These are phyloP conservation scores for Colletotrichum sidae DNA, from an alignment of 2,329 filamentous ascomycete genomes.

Conservation along the genomic window DNA sequence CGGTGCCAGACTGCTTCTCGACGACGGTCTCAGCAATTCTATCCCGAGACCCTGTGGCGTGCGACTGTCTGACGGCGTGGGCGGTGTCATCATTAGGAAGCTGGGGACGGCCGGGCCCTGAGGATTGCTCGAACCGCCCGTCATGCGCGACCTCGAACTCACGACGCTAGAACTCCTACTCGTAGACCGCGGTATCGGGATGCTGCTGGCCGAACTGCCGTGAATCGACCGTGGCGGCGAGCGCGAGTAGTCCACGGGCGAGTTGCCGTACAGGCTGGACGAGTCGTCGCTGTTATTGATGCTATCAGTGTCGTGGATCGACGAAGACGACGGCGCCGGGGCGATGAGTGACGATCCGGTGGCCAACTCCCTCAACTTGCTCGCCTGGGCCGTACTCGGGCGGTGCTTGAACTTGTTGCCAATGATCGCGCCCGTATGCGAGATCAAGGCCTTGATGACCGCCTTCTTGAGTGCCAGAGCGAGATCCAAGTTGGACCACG, in stretches of 20 bases:
- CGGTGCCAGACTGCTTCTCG: conserved; percentile 40
- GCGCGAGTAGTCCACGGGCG: conserved; percentile 68
- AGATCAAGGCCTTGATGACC: conserved; percentile 92
- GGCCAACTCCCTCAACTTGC: conserved; percentile 84
- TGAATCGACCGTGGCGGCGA: conserved; percentile 67
- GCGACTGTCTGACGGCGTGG: conserved; percentile 49
- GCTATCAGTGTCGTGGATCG: conserved; percentile 53
- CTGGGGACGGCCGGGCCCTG: conserved; percentile 48
- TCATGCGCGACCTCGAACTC: conserved; percentile 56
- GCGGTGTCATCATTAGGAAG: conserved; percentile 61
- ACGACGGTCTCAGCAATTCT: conserved; percentile 40
- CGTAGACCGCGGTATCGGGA: conserved; percentile 55
- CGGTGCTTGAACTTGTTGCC: conserved; percentile 97
- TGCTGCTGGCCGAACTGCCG: conserved; percentile 60
- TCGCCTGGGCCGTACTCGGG: conserved; percentile 82
- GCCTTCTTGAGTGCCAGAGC: conserved; percentile 94
- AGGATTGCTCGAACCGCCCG: conserved; percentile 44
- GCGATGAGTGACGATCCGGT: conserved; percentile 76
- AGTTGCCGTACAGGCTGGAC: conserved; percentile 64
- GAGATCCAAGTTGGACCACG: conserved; percentile 97
- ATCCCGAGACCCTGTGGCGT: conserved; percentile 38
- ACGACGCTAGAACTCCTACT: conserved; percentile 67
- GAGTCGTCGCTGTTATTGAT: conserved; percentile 68
- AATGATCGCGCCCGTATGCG: conserved; percentile 94
- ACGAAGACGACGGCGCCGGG: conserved; percentile 53